Conservation (phyloP, 2,329 filamentous ascomycete genomes). For the Ophiosphaerella narmari region DNA sequence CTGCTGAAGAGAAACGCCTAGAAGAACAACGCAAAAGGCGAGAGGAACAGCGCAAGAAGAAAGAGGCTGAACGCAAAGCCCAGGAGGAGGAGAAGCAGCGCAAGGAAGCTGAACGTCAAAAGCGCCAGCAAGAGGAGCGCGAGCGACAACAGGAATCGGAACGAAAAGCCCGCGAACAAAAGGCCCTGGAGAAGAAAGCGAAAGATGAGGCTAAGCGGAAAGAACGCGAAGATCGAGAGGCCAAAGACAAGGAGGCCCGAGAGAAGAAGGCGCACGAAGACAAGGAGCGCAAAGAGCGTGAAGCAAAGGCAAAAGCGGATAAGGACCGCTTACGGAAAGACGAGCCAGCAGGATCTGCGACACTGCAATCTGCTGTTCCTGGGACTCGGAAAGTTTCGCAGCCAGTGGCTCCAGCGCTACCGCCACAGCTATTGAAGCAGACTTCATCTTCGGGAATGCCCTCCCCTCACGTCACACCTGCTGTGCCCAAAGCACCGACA, state of each 20-base stretch:
- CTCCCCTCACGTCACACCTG: slow-evolving; percentile 85
- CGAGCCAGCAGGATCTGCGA: slow-evolving; percentile 44
- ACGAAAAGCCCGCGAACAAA: slow-evolving; percentile 78
- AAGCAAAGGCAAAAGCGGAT: slow-evolving; percentile 56
- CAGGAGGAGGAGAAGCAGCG: slow-evolving; percentile 85
- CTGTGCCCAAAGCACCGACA: slow-evolving; percentile 79
- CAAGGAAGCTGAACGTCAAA: slow-evolving; percentile 84
- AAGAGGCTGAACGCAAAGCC: slow-evolving; percentile 85
- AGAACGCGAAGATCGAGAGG: slow-evolving; percentile 65
- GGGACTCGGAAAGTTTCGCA: slow-evolving; percentile 44
- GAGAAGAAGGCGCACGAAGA: slow-evolving; percentile 67
- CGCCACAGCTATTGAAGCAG: slow-evolving; percentile 59
- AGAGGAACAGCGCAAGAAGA: slow-evolving; percentile 90
- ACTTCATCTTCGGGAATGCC: slow-evolving; percentile 59
- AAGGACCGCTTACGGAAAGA: slow-evolving; percentile 50
- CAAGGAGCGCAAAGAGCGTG: slow-evolving; percentile 64
- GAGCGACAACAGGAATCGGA: slow-evolving; percentile 85
- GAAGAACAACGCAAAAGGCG: slow-evolving; percentile 81
- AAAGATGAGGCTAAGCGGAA: slow-evolving; percentile 75
- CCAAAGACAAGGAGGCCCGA: slow-evolving; percentile 74
- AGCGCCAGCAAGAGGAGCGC: slow-evolving; percentile 79
- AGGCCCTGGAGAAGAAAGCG: slow-evolving; percentile 80
- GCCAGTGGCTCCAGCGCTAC: slow-evolving; percentile 55
- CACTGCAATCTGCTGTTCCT: slow-evolving; percentile 25
- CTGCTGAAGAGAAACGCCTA: slow-evolving; percentile 74